Evolutionary conservation across 2,329 filamentous ascomycete species (phyloP), one percentile per base, ranked within the genome.

Genomic region (Colletotrichum tropicale): DNA sequence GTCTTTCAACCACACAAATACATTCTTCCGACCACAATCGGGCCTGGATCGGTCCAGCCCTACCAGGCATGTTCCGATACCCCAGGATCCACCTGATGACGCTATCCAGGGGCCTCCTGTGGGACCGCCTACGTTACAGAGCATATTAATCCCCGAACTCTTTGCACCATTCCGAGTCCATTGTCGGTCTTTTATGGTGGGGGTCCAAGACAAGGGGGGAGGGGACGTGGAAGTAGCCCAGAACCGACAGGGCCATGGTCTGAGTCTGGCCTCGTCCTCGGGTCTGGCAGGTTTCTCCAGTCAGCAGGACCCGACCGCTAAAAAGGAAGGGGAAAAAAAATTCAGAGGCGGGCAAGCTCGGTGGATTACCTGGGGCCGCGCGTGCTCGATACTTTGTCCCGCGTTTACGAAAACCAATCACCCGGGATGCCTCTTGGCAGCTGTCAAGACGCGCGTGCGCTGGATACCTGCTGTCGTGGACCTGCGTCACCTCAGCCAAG

Each of bases 1-100:
- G 43, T 13, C 16, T 32, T 12, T 32, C 24, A 32, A 4, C 26
- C 56, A 60, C 4, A 32, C 21, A n/a, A 18, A 60, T n/a, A 16
- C 56, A 13, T n/a, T 13, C 26, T n/a, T 32, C 56, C 26, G 26
- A 18, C 28, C 56, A n/a, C 16, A 15, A 32, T n/a, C 56, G 56
- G 56, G 28, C 28, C 24, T 60, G 13, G 24, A 6, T 60, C 56
- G 24, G 56, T 60, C 56, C 26, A 66, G 84, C 84, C 87, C 69
- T 89, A 84, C 84, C 85, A 89, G 2, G 83, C 58, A n/a, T n/a
- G 18, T 21, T 21, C 87, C 87, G 71, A 89, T 86, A 84, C 30
- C 30, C 60, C 32, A 34, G 60, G 60, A 32, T 32, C 58, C 58
- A 61, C 58, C 60, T 10, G n/a, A 34, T 62, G 60, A 62, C 60